Percentiles rank a stretch among this genome's conserved stretches.
These are phyloP conservation scores for Verticillium dahliae DNA, from an alignment of 2,329 filamentous ascomycete species.

Conservation along the genomic window DNA sequence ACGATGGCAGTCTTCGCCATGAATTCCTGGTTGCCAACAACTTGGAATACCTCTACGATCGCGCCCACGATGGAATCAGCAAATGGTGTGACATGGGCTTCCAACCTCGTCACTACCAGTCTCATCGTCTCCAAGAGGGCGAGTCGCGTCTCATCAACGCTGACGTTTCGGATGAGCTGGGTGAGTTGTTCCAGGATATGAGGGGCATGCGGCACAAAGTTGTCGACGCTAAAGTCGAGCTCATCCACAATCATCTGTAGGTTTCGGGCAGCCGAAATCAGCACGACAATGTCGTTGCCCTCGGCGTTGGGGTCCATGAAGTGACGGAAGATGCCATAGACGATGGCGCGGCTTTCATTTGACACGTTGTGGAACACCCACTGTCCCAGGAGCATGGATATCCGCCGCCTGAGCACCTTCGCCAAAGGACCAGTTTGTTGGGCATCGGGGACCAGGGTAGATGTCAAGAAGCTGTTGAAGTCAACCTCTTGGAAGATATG, in stretches of 20 bases:
- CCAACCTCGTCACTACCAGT: conserved; percentile 73
- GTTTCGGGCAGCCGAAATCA: conserved; percentile 83
- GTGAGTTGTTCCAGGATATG: conserved; percentile 69
- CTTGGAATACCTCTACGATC: conserved; percentile 77
- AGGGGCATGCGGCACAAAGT: conserved; percentile 72
- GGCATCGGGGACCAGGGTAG: conserved; percentile 71
- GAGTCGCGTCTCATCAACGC: conserved; percentile 83
- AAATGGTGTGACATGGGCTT: conserved; percentile 59
- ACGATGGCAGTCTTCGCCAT: conserved; percentile 93
- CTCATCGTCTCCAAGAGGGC: conserved; percentile 82
- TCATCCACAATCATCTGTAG: conserved; percentile 77
- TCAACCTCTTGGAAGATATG: conserved; percentile 70
- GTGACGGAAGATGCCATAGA: conserved; percentile 87
- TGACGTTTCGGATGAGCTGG: conserved; percentile 70
- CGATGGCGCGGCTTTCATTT: conserved; percentile 59
- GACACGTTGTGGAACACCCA: conserved; percentile 79
- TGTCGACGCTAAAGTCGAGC: conserved; percentile 68
- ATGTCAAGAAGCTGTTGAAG: conserved; percentile 73
- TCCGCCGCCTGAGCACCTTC: conserved; percentile 79
- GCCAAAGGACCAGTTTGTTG: conserved; percentile 57
- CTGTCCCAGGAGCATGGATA: conserved; percentile 81
- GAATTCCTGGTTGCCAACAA: conserved; percentile 72
- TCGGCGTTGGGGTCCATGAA: conserved; percentile 71
- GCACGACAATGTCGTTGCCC: conserved; percentile 84
- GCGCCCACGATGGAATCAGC: conserved; percentile 78